Conservation (phyloP, 305 asterid genomes). For the Rubia balearica region DNA sequence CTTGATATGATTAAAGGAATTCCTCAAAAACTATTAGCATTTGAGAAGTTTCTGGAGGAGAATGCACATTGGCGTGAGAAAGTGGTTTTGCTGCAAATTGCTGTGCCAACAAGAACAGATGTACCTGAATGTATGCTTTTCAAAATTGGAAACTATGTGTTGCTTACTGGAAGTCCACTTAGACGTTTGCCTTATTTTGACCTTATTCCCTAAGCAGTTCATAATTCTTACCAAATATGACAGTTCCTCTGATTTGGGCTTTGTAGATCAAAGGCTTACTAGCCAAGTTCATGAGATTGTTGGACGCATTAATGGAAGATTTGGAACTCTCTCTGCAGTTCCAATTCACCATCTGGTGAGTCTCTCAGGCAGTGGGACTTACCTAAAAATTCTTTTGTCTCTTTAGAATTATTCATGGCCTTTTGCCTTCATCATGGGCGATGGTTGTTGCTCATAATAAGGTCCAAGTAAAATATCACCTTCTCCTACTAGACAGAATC, state of each 20-base stretch:
- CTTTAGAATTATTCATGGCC: not conserved
- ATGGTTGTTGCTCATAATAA: not conserved
- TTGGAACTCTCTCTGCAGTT: conserved; percentile 71
- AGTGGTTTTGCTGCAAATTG: conserved; percentile 93
- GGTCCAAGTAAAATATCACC: not conserved
- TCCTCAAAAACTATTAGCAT: conserved; percentile 88
- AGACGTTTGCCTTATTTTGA: not conserved
- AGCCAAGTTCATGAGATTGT: conserved; percentile 97
- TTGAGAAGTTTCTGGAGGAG: conserved; percentile 92
- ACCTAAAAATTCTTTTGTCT: not conserved
- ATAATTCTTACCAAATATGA: not conserved
- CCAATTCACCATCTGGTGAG: conserved; percentile 96
- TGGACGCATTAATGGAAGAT: conserved; percentile 94
- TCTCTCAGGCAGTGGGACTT: conserved; percentile 17
- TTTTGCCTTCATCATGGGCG: not conserved
- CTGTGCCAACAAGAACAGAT: conserved; percentile 95
- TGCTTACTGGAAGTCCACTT: not conserved
- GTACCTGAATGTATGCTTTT: conserved; percentile 82
- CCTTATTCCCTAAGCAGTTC: not conserved
- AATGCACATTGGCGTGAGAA: conserved; percentile 70
- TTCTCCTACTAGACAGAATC: not conserved
- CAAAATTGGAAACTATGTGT: conserved; percentile 1
- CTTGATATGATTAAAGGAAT: conserved; percentile 97
- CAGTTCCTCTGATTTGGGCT: conserved; percentile 23
- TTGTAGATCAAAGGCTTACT: conserved; percentile 77